Percentiles rank a stretch among this genome's conserved stretches.
Conservation (phyloP, 352 stramenopile genomes). For the Aphanomyces astaci region DNA sequence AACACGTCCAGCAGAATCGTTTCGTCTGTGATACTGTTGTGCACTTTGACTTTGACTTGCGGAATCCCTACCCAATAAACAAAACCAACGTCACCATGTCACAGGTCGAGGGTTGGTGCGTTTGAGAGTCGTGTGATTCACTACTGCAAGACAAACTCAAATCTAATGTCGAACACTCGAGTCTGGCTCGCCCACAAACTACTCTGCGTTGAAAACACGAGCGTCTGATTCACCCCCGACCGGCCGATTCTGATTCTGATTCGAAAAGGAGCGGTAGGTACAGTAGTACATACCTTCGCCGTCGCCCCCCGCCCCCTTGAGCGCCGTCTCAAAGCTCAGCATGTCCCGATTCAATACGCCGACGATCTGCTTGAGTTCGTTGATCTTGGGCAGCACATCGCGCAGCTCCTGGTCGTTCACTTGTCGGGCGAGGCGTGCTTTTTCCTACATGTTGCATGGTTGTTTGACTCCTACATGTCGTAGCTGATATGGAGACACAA, state of each 20-base stretch:
- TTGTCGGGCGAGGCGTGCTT: conserved; percentile 58
- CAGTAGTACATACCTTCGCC: not conserved
- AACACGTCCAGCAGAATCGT: conserved; percentile 90
- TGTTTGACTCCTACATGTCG: not conserved
- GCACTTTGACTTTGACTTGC: conserved; percentile 87
- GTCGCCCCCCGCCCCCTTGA: conserved; percentile 36
- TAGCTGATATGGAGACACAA: not conserved
- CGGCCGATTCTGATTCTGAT: too few relatives aligned
- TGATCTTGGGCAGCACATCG: conserved; percentile 88
- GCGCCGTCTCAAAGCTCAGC: conserved; percentile 86
- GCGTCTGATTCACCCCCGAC: too few relatives aligned
- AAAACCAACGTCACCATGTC: too few relatives aligned
- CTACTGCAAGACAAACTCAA: too few relatives aligned
- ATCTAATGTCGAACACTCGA: too few relatives aligned
- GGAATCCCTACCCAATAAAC: conserved; percentile 35
- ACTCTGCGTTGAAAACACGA: too few relatives aligned
- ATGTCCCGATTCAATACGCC: conserved; percentile 84
- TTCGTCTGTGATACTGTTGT: conserved; percentile 82
- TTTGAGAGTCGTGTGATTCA: too few relatives aligned
- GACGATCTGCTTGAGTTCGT: conserved; percentile 88
- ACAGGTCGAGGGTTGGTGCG: too few relatives aligned
- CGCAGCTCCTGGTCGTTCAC: conserved; percentile 89
- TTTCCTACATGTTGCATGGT: conserved; percentile 31
- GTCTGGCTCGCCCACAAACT: too few relatives aligned
- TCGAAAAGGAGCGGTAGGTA: too few relatives aligned